Conservation (phyloP, 129 eudicot genomes). For the Escallonia rubra region DNA sequence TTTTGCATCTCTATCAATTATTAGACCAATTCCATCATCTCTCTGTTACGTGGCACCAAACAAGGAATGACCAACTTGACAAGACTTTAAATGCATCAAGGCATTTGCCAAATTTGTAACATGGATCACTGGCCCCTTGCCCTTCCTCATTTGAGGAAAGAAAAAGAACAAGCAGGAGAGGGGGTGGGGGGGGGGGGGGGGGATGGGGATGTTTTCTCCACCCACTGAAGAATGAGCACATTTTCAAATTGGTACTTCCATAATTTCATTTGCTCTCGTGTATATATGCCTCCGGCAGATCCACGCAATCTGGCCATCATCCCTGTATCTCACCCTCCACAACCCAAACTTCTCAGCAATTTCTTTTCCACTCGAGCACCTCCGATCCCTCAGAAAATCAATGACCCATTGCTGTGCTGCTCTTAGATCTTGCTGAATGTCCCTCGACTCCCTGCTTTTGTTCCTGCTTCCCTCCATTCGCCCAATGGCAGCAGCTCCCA, state of each 20-base stretch:
- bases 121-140: not conserved
- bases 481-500: slow-evolving; percentile 51
- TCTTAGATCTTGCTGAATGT: slow-evolving; percentile 60
- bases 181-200: too few relatives aligned
- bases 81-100: not conserved
- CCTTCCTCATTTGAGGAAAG: not conserved
- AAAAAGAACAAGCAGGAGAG: not conserved
- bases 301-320: slow-evolving; percentile 86
- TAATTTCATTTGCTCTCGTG: slow-evolving; percentile 55
- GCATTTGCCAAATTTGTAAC: not conserved
- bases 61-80: not conserved
- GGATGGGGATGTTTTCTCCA: not conserved
- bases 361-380: slow-evolving; percentile 77
- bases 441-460: slow-evolving; percentile 40
- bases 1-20: too few relatives aligned
- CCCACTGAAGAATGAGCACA: not conserved
- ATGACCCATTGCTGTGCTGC: slow-evolving; percentile 93
- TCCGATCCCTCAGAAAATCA: slow-evolving; percentile 69
- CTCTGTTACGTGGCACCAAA: not conserved
- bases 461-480: slow-evolving; percentile 14
- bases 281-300: slow-evolving; percentile 70
- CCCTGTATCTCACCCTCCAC: slow-evolving; percentile 80
- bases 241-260: slow-evolving; percentile 68
- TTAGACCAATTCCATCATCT: too few relatives aligned
- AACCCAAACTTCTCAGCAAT: slow-evolving; percentile 83